Percentiles rank a stretch among this genome's conserved stretches.
Evolutionary conservation across 2,329 filamentous ascomycete genomes (phyloP).

Genomic region (Colletotrichum sidae): DNA sequence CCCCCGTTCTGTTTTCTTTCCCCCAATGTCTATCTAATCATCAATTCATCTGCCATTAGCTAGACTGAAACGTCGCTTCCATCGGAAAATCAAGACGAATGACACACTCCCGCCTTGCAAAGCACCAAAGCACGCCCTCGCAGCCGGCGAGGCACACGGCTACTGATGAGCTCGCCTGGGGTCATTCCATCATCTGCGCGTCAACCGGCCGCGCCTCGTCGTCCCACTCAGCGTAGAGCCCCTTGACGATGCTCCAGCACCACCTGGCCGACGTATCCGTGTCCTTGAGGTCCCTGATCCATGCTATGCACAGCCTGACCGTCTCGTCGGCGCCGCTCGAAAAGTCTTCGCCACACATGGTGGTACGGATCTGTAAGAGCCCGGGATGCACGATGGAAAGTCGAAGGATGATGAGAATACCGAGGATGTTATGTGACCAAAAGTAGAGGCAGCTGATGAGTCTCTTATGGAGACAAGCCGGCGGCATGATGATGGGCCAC

Average conservation of each 20-base stretch:
- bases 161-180: too few species aligned
- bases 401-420: slow-evolving; percentile 67
- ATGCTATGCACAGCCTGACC: slow-evolving; percentile 65
- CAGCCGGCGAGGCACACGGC: too few species aligned
- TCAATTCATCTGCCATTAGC: too few species aligned
- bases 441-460: slow-evolving; percentile 70
- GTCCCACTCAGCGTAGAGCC: slow-evolving; percentile 54
- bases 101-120: too few species aligned
- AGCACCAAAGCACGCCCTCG: too few species aligned
- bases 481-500: slow-evolving; percentile 71
- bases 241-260: slow-evolving; percentile 64
- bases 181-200: too few species aligned
- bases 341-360: slow-evolving; percentile 60
- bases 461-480: slow-evolving; percentile 67
- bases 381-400: slow-evolving; percentile 64
- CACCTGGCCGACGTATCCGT: slow-evolving; percentile 66
- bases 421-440: slow-evolving; percentile 72
- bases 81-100: too few species aligned
- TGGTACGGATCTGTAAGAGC: slow-evolving; percentile 60
- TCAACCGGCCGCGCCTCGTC: slow-evolving; percentile 38
- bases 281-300: slow-evolving; percentile 68
- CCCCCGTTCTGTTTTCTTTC: too few species aligned
- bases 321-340: slow-evolving; percentile 63
- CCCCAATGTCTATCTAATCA: too few species aligned
- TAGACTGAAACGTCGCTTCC: too few species aligned